These are phyloP conservation scores for Myrica gale DNA, from an alignment of 306 rosid genomes.

Conservation along the genomic window DNA sequence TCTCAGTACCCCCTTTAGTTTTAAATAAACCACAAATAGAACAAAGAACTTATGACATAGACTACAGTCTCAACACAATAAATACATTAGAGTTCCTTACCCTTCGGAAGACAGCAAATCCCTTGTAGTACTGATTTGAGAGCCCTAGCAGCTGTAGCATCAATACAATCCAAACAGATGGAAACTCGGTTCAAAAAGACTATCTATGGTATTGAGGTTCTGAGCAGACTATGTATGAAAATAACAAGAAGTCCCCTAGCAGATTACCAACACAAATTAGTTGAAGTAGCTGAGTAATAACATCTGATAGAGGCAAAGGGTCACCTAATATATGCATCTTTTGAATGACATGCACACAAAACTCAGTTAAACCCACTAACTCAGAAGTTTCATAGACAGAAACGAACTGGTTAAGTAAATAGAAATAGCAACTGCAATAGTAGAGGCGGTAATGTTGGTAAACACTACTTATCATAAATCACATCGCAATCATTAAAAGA, in stretches of 20 bases:
- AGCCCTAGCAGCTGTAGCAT: conserved; percentile 98
- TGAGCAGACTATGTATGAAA: background rate
- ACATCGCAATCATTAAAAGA: too few relatives aligned
- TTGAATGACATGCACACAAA: background rate
- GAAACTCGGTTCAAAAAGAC: conserved; percentile 75
- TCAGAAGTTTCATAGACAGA: background rate
- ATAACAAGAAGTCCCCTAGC: conserved; percentile 7
- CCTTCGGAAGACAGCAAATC: conserved; percentile 97
- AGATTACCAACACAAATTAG: background rate
- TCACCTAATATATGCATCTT: background rate
- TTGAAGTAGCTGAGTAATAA: background rate
- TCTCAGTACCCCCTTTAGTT: conserved; percentile 7
- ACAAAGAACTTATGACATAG: background rate
- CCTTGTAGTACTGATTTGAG: conserved; percentile 94
- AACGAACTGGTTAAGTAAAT: background rate
- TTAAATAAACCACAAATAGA: background rate
- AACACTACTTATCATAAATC: background rate
- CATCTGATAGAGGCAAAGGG: background rate
- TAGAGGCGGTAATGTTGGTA: background rate
- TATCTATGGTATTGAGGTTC: too few relatives aligned
- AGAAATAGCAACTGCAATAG: background rate
- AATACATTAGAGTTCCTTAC: conserved; percentile 38
- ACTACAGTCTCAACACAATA: background rate
- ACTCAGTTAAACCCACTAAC: background rate
- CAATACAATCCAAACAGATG: conserved; percentile 95